phyloP scores from a whole-genome alignment of 2,329 filamentous ascomycete species.

The Botrytis cinerea region DNA sequence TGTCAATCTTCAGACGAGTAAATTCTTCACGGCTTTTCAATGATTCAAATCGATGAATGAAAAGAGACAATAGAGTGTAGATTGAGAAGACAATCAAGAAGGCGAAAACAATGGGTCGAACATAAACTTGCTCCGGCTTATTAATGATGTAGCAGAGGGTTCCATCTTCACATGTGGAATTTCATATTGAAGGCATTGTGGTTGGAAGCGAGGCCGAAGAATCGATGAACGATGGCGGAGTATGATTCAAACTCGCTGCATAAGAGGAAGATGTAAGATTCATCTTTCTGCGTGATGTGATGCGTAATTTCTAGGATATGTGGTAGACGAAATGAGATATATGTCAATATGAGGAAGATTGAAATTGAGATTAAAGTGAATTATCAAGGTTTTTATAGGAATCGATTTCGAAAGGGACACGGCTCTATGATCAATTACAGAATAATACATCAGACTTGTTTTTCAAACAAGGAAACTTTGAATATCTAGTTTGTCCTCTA shows the following conservation, averaged over 20 bases:
- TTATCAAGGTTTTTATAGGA: not conserved
- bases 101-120: too few species aligned
- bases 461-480: not conserved
- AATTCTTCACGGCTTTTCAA: too few species aligned
- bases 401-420: not conserved
- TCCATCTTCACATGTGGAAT: not conserved
- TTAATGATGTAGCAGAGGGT: not conserved
- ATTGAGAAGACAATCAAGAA: fast-evolving
- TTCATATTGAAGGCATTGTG: not conserved
- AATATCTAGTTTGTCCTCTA: not conserved
- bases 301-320: fast-evolving
- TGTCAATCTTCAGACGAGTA: too few species aligned
- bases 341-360: not conserved
- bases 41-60: too few species aligned
- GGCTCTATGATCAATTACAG: not conserved
- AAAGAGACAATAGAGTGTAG: fast-evolving
- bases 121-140: too few species aligned
- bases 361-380: not conserved
- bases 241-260: not conserved
- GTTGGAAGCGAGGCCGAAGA: not conserved
- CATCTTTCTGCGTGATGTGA: not conserved
- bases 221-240: not conserved
- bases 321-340: not conserved
- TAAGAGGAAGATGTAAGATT: not conserved
- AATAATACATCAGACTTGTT: not conserved